phyloP scores from a whole-genome alignment of 495 filamentous ascomycete species.

The Aspergillus biplanus region DNA sequence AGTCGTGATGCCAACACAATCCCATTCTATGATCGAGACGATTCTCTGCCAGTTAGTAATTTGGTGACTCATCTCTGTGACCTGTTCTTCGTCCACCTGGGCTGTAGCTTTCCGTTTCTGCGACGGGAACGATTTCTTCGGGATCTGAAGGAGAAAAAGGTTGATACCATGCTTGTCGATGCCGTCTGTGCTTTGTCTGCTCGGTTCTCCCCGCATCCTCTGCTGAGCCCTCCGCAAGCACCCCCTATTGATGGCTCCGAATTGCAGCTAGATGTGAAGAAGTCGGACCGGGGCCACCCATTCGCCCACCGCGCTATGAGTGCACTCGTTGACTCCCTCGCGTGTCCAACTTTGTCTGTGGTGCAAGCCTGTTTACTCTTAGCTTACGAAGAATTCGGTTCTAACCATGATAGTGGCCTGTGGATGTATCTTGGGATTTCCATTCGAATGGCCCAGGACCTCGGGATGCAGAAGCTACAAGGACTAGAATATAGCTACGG shows the following conservation, averaged over 20 bases:
- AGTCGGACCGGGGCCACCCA: conserved; percentile 61
- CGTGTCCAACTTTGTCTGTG: conserved; percentile 76
- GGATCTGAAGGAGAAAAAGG: conserved; percentile 72
- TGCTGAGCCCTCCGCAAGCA: conserved; percentile 58
- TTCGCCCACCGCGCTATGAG: conserved; percentile 79
- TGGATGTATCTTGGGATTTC: conserved; percentile 90
- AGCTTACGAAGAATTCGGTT: conserved; percentile 85
- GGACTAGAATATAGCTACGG: conserved; percentile 72
- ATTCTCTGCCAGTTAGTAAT: conserved; percentile 65
- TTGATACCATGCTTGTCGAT: conserved; percentile 87
- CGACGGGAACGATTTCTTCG: conserved; percentile 68
- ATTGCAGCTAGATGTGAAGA: conserved; percentile 40
- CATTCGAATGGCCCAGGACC: conserved; percentile 83
- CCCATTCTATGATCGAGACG: conserved; percentile 77
- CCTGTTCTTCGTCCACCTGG: conserved; percentile 76
- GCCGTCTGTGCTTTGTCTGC: conserved; percentile 80
- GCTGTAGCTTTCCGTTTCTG: conserved; percentile 82
- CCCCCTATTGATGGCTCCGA: conserved; percentile 54
- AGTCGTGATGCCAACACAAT: conserved; percentile 65
- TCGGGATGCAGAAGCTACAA: conserved; percentile 78
- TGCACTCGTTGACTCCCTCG: conserved; percentile 73
- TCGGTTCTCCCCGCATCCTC: conserved; percentile 72
- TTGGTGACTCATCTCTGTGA: conserved; percentile 75
- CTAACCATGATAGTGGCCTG: conserved; percentile 81
- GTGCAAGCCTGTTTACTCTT: conserved; percentile 80